Evolutionary conservation across 169 alveolate species (phyloP), one percentile per base, ranked within the genome.

Genomic region (Plasmodium fragile): DNA sequence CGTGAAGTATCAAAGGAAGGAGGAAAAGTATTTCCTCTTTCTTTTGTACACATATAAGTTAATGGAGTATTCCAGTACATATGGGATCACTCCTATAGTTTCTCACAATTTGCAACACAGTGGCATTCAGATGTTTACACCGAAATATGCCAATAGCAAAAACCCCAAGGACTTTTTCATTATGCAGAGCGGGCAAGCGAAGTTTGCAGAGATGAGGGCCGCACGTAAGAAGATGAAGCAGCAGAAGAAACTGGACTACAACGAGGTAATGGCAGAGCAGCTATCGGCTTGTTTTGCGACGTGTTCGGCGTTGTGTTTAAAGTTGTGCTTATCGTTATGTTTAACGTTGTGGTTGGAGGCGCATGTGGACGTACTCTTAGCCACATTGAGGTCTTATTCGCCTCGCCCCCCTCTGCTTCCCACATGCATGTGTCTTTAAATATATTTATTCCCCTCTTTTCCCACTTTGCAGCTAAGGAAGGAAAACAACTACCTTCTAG

Each of bases 161-260:
- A 77, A 91, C 65, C 92, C 91, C 1, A 91, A 91, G 52, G 94
- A 91, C 39, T 70, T 91, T 25, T 25, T 81, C 13, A 80, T 53
- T 36, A 91, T 91, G 94, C 69, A 91, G 30, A 91, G 83, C 39
- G 55, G 65, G 22, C 91, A 91, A 25, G 73, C 92, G 3, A 71
- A 75, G 41, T 80, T 91, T 7, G 83, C 81, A 39, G 94, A 91
- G 45, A 81, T 91, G 94, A 80, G 73, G 82, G 49, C 85, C 11
- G 10, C 53, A 7, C 81, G 75, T 22, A 91, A 71, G 55, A 91
- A 91, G 55, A 43, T 91, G 53, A 79, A 72, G 49, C 94, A 91
- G 30, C 92, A 91, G 83, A 80, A 72, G 75, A 91, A 91, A 32
- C 84, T 91, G 45, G 92, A 79, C 30, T 91, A 91, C 72, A 91